These are phyloP conservation scores for Phylloporus arenicola DNA, from an alignment of 768 basidiomycete genomes.

Conservation along the genomic window DNA sequence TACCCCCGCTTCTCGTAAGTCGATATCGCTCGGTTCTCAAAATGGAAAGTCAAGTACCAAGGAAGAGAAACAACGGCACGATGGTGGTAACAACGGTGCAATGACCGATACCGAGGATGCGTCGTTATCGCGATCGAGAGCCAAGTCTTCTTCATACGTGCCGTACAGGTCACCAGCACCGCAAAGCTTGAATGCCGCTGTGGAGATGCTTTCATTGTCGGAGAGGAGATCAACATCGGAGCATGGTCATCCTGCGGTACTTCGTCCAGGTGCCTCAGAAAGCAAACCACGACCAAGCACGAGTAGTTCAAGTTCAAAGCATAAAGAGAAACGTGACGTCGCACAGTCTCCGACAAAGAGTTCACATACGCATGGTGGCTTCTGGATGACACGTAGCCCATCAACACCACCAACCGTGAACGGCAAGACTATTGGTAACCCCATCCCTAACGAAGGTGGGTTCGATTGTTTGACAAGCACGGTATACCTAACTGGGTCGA, in stretches of 20 bases:
- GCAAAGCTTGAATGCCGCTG: constrained; percentile 67
- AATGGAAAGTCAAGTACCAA: constrained; percentile 31
- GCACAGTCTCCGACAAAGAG: constrained; percentile 44
- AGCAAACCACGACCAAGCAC: constrained; percentile 30
- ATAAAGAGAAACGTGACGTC: constrained; percentile 28
- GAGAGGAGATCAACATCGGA: constrained; percentile 29
- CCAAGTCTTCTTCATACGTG: constrained; percentile 52
- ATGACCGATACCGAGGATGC: constrained; percentile 32
- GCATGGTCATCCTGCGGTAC: constrained; percentile 17
- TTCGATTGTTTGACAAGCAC: background rate
- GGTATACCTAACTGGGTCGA: background rate
- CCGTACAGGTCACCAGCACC: constrained; percentile 52
- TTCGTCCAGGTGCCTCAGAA: constrained; percentile 16
- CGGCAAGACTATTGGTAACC: constrained; percentile 63
- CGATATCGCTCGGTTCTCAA: constrained; percentile 29
- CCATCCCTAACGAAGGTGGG: constrained; percentile 67
- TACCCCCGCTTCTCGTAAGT: constrained; percentile 49
- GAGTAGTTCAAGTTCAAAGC: constrained; percentile 24
- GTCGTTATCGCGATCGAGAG: constrained; percentile 41
- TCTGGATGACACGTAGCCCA: constrained; percentile 32
- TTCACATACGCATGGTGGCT: constrained; percentile 33
- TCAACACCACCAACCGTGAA: constrained; percentile 43
- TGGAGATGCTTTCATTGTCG: constrained; percentile 50
- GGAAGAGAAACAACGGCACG: constrained; percentile 30
- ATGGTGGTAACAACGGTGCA: constrained; percentile 24